Base-by-base conservation (phyloP, 2,329 filamentous ascomycete genomes). In the Aspergillus neoniger region DNA sequence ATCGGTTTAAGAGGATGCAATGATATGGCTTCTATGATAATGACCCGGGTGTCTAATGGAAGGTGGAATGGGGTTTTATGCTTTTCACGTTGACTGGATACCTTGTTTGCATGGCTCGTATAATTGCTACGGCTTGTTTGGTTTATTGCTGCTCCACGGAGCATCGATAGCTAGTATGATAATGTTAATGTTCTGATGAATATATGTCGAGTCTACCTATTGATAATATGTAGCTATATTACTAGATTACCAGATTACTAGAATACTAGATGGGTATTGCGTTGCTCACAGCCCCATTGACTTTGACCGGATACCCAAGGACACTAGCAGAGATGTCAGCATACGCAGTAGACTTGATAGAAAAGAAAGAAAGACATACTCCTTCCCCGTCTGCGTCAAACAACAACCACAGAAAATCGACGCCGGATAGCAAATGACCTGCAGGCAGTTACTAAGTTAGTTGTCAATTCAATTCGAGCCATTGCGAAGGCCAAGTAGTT, bases 371-470 rank as follows among this genome's bases (percentile, higher is more conserved):
- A 54, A 23, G 23, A 74, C 78, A 67, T 74, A 85, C 83, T 79
- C 80, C 68, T 83, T 83, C 23, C 84, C 84, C 0, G 75, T 76
- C 67, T 85, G 77, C 2, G 83, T 85, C 43, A 79, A 77, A 65
- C 82, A 83, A 67, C 83, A 85, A n/a, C 83, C 82, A 71, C 83
- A 85, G 51, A 86, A 77, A 21, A 86, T 71, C 0, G 82, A 80
- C 4, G 80, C 82, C 2, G 83, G 84, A 78, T 82, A 86, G 63
- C 83, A 85, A 32, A 85, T 65, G 14, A 84, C 71, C 82, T 84
- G 57, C 7, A 10, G 28, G 3, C 3, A 10, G 1, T 10, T 2
- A 23, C 5, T 6, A 23, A 28, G 25, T 28, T 28, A 28, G 25
- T 28, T 28, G 25, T 28, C 25, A 25, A 25, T 25, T 8, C 28